Conservation (phyloP, 345 rosid species). For the Orychophragmus violaceus region DNA sequence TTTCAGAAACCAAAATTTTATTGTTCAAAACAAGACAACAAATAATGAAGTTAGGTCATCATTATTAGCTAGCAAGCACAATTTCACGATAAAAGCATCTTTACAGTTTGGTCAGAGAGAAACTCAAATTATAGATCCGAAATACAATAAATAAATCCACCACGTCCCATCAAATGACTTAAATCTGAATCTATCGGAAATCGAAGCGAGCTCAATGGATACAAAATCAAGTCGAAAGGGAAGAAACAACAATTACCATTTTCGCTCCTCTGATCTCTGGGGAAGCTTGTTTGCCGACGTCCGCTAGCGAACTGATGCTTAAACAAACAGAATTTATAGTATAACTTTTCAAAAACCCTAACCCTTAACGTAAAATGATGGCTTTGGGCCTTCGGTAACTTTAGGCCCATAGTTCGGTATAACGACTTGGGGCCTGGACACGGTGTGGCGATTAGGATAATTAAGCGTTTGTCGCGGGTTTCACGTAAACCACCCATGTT, state of each 20-base stretch:
- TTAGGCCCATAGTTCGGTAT: neutral
- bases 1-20: neutral
- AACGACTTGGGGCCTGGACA: neutral
- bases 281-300: slow-evolving; percentile 26
- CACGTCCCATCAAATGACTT: neutral
- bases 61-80: neutral
- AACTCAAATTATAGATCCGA: neutral
- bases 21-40: neutral
- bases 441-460: no score
- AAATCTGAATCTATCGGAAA: neutral
- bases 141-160: neutral
- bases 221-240: neutral
- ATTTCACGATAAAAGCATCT: neutral
- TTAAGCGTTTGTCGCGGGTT: no score
- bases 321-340: slow-evolving; percentile 5
- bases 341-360: neutral
- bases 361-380: neutral
- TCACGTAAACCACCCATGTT: no score
- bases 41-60: neutral
- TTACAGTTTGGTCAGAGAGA: neutral
- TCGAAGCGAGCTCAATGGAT: neutral
- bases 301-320: neutral
- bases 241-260: slow-evolving; percentile 18
- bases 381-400: neutral
- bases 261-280: slow-evolving; percentile 14